A percentile compares a stretch with the other conserved stretches of the same genome.
phyloP scores from a whole-genome alignment of 2,329 filamentous ascomycete genomes.

The Ceratocystis huliohia region DNA sequence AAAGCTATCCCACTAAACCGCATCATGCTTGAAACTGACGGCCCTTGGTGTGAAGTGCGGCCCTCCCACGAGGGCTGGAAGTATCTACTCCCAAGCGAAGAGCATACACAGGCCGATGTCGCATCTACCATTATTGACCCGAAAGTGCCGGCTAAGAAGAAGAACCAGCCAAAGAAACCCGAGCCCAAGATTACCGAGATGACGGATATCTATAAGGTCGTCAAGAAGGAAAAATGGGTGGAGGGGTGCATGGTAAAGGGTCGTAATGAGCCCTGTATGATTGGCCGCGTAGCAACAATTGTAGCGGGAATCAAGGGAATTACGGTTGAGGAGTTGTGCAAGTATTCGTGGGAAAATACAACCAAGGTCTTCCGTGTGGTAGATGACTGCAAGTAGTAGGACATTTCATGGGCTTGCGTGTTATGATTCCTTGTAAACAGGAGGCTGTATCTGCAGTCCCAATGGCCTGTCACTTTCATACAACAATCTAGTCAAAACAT shows the following conservation, averaged over 20 bases:
- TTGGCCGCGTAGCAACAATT: slow-evolving; percentile 75
- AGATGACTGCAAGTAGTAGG: slow-evolving; percentile 26
- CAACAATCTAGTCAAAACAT: not conserved
- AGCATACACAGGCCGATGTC: not conserved
- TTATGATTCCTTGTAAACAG: not conserved
- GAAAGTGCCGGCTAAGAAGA: slow-evolving; percentile 23
- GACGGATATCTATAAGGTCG: slow-evolving; percentile 60
- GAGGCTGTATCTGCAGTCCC: not conserved
- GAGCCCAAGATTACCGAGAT: slow-evolving; percentile 53
- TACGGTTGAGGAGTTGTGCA: slow-evolving; percentile 66
- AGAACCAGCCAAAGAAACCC: slow-evolving; percentile 32
- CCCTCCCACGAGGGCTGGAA: slow-evolving; percentile 76
- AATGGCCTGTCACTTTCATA: not conserved
- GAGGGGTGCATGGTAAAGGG: slow-evolving; percentile 86
- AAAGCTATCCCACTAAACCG: slow-evolving; percentile 62
- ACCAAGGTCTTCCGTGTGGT: slow-evolving; percentile 65
- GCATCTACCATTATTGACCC: slow-evolving; percentile 8
- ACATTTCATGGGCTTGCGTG: not conserved
- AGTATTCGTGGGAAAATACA: slow-evolving; percentile 76
- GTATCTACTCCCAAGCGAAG: slow-evolving; percentile 37
- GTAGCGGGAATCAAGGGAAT: slow-evolving; percentile 78
- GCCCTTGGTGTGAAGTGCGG: slow-evolving; percentile 93
- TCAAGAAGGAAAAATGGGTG: slow-evolving; percentile 94
- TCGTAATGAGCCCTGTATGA: slow-evolving; percentile 81
- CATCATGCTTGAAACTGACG: slow-evolving; percentile 92